Base-by-base conservation (phyloP, 2,329 filamentous ascomycete species). In the Emericellopsis atlantica region DNA sequence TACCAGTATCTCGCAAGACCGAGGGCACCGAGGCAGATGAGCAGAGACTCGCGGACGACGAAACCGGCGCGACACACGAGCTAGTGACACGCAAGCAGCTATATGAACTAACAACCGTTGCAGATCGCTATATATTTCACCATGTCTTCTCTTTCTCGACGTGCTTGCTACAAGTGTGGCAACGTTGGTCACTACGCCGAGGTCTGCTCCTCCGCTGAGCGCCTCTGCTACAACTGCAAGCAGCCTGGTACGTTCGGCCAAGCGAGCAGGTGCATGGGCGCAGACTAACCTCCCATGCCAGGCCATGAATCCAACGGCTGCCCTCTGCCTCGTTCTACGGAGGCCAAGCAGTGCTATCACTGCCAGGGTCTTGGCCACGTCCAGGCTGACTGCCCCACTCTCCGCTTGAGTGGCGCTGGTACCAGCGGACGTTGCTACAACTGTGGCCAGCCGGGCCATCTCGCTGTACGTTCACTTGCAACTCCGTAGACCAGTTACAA, bases 291-390 rank as follows among this genome's bases (percentile, higher is more conserved):
- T 26, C 40, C 42, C 37, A 42, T 44, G 40, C 36, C 42, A 52
- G 84, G 87, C 62, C 92, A 98, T 67, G 92, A 98, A 72, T 96
- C 90, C 51, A 96, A 94, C 70, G 84, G 84, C 64, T 98, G 92
- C 76, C 92, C 92, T 54, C 81, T 90, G 59, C 92, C 92, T 57
- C 84, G 92, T 64, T 95, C 90, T 46, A 95, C 92, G 49, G 92
- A 98, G 70, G 88, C 88, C 40, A 98, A 98, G 80, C 92, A 98
- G 74, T 98, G 92, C 79, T 98, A 98, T 65, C 92, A 96, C 70
- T 98, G 92, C 75, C 92, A 96, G 72, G 92, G 92, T 44, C 78
- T 96, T 46, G 92, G 92, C 51, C 92, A 98, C 62, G 92, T 98
- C 55, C 92, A 98, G 72, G 92, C 92, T 52, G 92, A 98, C 65